phyloP scores from a whole-genome alignment of 441 rosid genomes.

The Hura crepitans region DNA sequence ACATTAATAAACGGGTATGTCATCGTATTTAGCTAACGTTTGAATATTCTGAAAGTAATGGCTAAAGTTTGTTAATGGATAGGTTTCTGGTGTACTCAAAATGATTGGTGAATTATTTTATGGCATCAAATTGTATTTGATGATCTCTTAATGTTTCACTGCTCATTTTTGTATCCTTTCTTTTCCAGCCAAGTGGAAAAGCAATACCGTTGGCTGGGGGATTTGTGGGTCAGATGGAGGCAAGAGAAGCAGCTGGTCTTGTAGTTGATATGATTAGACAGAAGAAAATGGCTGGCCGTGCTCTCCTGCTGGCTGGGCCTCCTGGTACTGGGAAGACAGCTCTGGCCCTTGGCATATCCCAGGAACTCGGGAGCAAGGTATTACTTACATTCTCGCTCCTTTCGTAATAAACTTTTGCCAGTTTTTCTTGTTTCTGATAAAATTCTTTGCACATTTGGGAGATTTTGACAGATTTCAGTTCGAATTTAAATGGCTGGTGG shows the following conservation, averaged over 20 bases:
- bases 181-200: constrained; percentile 56
- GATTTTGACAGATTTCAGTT: not conserved
- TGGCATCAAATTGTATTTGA: not conserved
- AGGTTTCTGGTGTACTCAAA: not conserved
- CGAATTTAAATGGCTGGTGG: not conserved
- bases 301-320: constrained; percentile 88
- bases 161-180: not conserved
- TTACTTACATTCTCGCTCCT: not conserved
- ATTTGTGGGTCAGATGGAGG: constrained; percentile 89
- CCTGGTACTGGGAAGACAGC: constrained; percentile 99
- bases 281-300: constrained; percentile 97
- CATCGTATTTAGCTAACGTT: not conserved
- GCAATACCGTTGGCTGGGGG: constrained; percentile 81
- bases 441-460: not conserved
- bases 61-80: not conserved
- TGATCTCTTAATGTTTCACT: not conserved
- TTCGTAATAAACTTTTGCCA: constrained; percentile 3
- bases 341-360: constrained; percentile 84
- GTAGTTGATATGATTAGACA: constrained; percentile 97
- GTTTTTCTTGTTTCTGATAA: not conserved
- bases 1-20: no score
- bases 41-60: not conserved
- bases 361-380: constrained; percentile 98
- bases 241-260: constrained; percentile 94
- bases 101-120: not conserved